phyloP scores from a whole-genome alignment of 2,329 filamentous ascomycete species.

The Aspergillus tamarii region DNA sequence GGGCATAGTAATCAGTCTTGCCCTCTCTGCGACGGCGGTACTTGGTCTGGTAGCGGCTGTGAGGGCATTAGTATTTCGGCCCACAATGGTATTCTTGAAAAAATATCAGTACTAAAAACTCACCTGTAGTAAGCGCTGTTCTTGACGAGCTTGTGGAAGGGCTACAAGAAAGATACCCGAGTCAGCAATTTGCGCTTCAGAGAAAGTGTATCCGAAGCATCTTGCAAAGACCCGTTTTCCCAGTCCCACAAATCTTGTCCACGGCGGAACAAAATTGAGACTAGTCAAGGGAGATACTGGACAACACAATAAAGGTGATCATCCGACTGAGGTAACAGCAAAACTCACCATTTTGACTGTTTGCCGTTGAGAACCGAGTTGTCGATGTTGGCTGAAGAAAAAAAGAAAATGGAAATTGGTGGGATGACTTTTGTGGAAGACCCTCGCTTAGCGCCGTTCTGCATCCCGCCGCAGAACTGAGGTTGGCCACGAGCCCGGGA shows the following conservation, averaged over 20 bases:
- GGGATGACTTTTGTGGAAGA: constrained; percentile 45
- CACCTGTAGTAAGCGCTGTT: constrained; percentile 98
- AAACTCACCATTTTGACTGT: constrained; percentile 51
- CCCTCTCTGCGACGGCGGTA: constrained; percentile 95
- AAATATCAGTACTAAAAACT: constrained; percentile 42
- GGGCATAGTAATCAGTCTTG: constrained; percentile 99
- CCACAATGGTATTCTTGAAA: background rate
- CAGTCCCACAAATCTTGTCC: constrained; percentile 17
- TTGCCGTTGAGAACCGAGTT: constrained; percentile 39
- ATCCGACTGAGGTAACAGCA: constrained; percentile 30
- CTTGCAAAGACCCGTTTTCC: constrained; percentile 80
- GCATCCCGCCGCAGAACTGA: constrained; percentile 36
- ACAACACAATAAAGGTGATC: constrained; percentile 23
- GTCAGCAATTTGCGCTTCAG: constrained; percentile 99
- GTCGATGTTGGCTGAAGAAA: constrained; percentile 40
- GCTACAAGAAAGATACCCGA: constrained; percentile 69
- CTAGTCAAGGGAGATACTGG: constrained; percentile 8
- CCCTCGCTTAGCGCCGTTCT: constrained; percentile 45
- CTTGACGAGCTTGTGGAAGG: constrained; percentile 95
- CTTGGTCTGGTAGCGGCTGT: constrained; percentile 98
- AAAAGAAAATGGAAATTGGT: constrained; percentile 35
- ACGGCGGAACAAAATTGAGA: constrained; percentile 13
- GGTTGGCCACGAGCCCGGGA: constrained; percentile 44
- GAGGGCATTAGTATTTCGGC: constrained; percentile 18
- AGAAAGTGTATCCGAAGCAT: constrained; percentile 83